Conservation (phyloP, 2,329 filamentous ascomycete genomes). For the Seiridium unicorne region DNA sequence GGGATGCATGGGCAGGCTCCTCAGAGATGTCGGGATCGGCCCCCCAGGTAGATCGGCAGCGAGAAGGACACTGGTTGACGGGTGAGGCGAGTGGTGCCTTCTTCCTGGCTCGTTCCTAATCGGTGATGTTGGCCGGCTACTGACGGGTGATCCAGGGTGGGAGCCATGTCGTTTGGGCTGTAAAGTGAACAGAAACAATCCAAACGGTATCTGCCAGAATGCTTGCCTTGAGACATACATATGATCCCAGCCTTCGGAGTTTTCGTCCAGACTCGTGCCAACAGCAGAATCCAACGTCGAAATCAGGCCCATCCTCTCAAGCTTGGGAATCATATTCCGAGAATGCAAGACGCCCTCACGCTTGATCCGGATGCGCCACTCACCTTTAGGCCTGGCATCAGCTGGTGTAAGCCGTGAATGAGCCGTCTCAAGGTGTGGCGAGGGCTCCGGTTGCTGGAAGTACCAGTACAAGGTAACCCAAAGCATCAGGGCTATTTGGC, state of each 20-base stretch:
- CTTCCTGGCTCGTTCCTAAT: constrained; percentile 29
- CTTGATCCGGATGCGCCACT: constrained; percentile 84
- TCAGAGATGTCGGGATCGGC: constrained; percentile 32
- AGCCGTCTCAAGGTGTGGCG: constrained; percentile 59
- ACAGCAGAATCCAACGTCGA: constrained; percentile 73
- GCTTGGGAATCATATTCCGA: constrained; percentile 79
- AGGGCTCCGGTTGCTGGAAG: constrained; percentile 82
- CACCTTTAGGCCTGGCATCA: constrained; percentile 71
- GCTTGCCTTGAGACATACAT: constrained; percentile 80
- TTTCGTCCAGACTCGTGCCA: constrained; percentile 61
- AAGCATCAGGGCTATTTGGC: constrained; percentile 94
- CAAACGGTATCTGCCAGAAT: constrained; percentile 91
- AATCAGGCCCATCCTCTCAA: constrained; percentile 90
- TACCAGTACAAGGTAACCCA: constrained; percentile 97
- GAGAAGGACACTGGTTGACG: constrained; percentile 20
- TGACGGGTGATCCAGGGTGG: constrained; percentile 46
- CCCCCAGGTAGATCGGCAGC: constrained; percentile 36
- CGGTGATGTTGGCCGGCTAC: constrained; percentile 54
- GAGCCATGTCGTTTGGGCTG: constrained; percentile 51
- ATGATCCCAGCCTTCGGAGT: constrained; percentile 65
- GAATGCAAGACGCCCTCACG: constrained; percentile 86
- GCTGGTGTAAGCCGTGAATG: constrained; percentile 65
- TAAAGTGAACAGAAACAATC: constrained; percentile 84
- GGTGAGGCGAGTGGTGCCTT: constrained; percentile 22
- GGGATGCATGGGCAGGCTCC: constrained; percentile 36